Conservation (phyloP, 2,329 filamentous ascomycete genomes). For the Cytospora piceae region DNA sequence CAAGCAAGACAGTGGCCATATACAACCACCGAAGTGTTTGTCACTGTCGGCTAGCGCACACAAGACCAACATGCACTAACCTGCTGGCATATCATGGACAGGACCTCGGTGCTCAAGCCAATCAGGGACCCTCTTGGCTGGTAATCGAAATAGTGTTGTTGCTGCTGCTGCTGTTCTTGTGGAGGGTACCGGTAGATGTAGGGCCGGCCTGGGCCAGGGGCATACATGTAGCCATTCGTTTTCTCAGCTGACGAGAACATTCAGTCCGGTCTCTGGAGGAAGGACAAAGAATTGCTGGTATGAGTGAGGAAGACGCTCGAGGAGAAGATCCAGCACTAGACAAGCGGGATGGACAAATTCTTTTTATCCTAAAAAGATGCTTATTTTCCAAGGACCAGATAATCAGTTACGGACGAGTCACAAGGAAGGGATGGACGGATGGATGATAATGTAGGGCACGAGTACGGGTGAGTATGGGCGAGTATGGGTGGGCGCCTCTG, state of each 20-base stretch:
- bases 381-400: conserved; percentile 11
- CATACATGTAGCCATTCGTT: conserved; percentile 34
- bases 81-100: conserved; percentile 48
- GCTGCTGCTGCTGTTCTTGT: conserved; percentile 15
- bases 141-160: conserved; percentile 11
- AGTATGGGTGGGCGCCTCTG: conserved; percentile 9
- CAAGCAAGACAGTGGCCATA: neutral
- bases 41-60: conserved; percentile 16
- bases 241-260: conserved; percentile 15
- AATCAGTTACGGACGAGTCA: conserved; percentile 15
- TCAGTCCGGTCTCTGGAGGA: conserved; percentile 16
- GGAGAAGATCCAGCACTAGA: conserved; percentile 1
- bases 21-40: neutral
- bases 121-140: conserved; percentile 37
- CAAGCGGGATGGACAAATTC: neutral
- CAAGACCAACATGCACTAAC: conserved; percentile 35
- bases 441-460: neutral
- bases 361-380: conserved; percentile 13
- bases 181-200: conserved; percentile 31
- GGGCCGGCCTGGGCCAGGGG: conserved; percentile 30
- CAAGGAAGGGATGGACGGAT: neutral
- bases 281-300: conserved; percentile 18
- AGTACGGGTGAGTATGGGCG: no score
- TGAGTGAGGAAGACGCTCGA: conserved; percentile 14
- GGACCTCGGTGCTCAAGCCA: conserved; percentile 48